Base-by-base conservation (phyloP, 176 grass and related monocot species). In the bread wheat (Triticum aestivum) region DNA sequence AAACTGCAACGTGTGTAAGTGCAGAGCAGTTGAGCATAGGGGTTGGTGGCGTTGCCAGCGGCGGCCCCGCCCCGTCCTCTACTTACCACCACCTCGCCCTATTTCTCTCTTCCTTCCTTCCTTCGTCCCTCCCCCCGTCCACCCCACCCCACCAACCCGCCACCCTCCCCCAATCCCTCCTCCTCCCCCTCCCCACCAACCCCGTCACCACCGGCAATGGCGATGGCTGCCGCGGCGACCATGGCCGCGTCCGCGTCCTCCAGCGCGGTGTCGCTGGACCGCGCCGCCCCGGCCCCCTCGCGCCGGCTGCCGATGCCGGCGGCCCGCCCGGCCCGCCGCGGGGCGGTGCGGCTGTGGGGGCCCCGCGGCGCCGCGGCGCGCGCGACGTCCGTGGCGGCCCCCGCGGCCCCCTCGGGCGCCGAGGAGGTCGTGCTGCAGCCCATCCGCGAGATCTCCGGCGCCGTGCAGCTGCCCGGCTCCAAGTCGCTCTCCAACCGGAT, bases 401-500 rank as follows among this genome's bases (percentile, higher is more conserved):
- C 88, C 3, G 84, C 88, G 21, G 90, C 85, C 51, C 56, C 87
- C 29, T 38, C 90, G 0, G 93, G 88, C 78, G 88, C 84, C n/a
- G 89, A 95, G 39, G 97, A 96, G 90, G 77, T 99, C 41, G 87
- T 94, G 79, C 89, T 99, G 37, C 94, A 99, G 87, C 97, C 94
- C 11, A 99, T 99, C 85, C 85, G 81, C 80, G 97, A 99, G 88
- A 96, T 99, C 88, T 99, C 97, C 23, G 94, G 97, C 27, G 86
- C 89, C 54, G 91, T 99, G 5, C 90, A 92, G 66, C 88, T 99
- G 78, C 97, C 97, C 0, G 97, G 97, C 3, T 99, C 97, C 77
- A 99, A 99, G 88, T 99, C 97, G 17, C 90, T 99, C 8, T 99
- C 97, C 65, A 99, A 99, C 90, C 89, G 97, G 86, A 99, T 94